These are phyloP conservation scores for Saturnispora ahearnii DNA, from an alignment of 805 yeast genomes.

Conservation along the genomic window DNA sequence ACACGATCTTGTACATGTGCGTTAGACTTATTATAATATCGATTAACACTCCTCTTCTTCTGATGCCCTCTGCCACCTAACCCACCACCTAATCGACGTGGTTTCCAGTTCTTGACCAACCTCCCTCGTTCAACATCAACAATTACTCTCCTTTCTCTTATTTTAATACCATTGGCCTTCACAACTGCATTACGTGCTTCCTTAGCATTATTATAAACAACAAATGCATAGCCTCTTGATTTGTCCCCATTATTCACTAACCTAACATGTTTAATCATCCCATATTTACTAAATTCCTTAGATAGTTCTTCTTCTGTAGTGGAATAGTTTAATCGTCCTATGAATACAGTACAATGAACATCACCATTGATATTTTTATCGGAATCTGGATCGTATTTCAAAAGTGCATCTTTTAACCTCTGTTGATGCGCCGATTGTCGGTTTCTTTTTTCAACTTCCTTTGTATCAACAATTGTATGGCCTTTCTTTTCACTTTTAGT, in stretches of 20 bases:
- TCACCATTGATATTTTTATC: constrained; percentile 59
- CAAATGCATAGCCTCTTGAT: constrained; percentile 69
- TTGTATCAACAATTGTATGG: neutral
- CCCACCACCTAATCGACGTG: constrained; percentile 82
- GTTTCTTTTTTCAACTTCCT: constrained; percentile 1
- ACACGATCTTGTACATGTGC: too few relatives aligned
- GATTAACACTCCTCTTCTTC: neutral
- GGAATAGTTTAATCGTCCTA: constrained; percentile 60
- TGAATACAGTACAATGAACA: constrained; percentile 71
- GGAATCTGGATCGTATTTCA: constrained; percentile 44
- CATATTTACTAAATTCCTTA: constrained; percentile 52
- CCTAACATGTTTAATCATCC: constrained; percentile 55
- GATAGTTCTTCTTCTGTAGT: constrained; percentile 62
- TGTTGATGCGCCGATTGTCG: neutral
- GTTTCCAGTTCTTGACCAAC: constrained; percentile 56
- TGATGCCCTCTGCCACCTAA: constrained; percentile 54
- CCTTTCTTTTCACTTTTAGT: neutral
- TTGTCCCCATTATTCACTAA: constrained; percentile 42
- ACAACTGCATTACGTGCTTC: constrained; percentile 57
- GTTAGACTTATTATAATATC: too few relatives aligned
- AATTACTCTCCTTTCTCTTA: constrained; percentile 47
- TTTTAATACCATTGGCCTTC: constrained; percentile 33
- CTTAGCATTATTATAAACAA: constrained; percentile 52
- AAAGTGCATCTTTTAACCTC: constrained; percentile 18
- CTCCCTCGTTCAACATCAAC: constrained; percentile 71